Conservation (phyloP, 495 filamentous ascomycete species). For the Halenospora varia region DNA sequence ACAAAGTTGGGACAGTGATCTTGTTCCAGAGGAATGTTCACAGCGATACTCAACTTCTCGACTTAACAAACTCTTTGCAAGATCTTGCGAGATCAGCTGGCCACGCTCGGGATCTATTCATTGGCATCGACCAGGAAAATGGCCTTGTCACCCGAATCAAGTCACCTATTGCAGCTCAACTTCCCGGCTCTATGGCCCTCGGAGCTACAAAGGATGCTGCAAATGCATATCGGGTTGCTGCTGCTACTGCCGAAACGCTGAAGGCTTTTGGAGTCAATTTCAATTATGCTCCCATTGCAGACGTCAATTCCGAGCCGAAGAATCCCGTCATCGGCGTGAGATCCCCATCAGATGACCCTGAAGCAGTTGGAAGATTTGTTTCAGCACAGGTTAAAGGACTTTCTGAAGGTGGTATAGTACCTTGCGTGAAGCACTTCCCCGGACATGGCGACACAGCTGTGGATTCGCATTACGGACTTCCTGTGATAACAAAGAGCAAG, state of each 20-base stretch:
- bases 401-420: constrained; percentile 73
- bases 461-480: constrained; percentile 77
- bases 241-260: constrained; percentile 82
- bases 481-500: constrained; percentile 81
- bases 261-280: constrained; percentile 82
- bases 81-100: constrained; percentile 78
- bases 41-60: constrained; percentile 37
- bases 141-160: constrained; percentile 72
- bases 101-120: constrained; percentile 74
- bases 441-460: constrained; percentile 89
- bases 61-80: constrained; percentile 61
- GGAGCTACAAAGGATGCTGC: constrained; percentile 75
- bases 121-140: constrained; percentile 90
- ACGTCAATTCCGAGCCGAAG: constrained; percentile 81
- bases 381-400: constrained; percentile 83
- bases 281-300: constrained; percentile 83
- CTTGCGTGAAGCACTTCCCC: constrained; percentile 89
- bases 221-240: constrained; percentile 72
- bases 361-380: constrained; percentile 80
- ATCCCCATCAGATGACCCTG: constrained; percentile 78
- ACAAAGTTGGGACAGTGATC: constrained; percentile 42
- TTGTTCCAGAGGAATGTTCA: constrained; percentile 44
- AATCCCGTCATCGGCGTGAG: constrained; percentile 84
- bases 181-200: constrained; percentile 83
- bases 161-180: constrained; percentile 39